Evolutionary conservation across 164 flowering plant genomes (phyloP).

Genomic region (Chimonanthus salicifolius): DNA sequence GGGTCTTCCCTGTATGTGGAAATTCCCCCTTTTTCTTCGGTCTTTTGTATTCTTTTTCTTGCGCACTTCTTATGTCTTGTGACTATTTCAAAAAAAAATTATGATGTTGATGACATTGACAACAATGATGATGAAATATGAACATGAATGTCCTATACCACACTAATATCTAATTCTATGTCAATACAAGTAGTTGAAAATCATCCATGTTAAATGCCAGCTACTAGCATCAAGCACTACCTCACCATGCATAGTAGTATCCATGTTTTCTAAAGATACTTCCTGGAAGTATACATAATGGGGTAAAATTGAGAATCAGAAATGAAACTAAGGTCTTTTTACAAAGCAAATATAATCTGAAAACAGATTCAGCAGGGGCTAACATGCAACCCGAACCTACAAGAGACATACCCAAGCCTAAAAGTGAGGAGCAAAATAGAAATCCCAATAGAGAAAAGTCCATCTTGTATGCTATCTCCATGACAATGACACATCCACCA

Average conservation of each 20-base stretch:
- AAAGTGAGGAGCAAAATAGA: slow-evolving; percentile 53
- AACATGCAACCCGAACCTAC: slow-evolving; percentile 1
- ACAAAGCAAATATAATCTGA: neutral
- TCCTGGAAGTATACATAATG: neutral
- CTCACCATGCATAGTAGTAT: no score
- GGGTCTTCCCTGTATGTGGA: no score
- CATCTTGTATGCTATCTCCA: slow-evolving; percentile 79
- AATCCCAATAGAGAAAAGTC: slow-evolving; percentile 91
- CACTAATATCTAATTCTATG: neutral
- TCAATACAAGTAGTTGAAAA: neutral
- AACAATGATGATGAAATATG: neutral
- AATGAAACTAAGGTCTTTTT: neutral
- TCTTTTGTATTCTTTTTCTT: no score
- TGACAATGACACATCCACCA: slow-evolving; percentile 71
- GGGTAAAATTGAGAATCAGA: neutral
- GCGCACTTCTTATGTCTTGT: no score
- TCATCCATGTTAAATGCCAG: no score
- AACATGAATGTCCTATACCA: neutral
- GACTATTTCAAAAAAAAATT: no score
- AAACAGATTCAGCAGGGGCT: neutral
- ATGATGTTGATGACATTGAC: neutral
- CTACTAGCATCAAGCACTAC: no score
- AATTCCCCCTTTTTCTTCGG: no score
- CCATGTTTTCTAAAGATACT: neutral
- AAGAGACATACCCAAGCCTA: slow-evolving; percentile 76